Percentiles rank a stretch among this genome's conserved stretches.
phyloP scores from a whole-genome alignment of 2,329 filamentous ascomycete species.

The Colletotrichum simmondsii region DNA sequence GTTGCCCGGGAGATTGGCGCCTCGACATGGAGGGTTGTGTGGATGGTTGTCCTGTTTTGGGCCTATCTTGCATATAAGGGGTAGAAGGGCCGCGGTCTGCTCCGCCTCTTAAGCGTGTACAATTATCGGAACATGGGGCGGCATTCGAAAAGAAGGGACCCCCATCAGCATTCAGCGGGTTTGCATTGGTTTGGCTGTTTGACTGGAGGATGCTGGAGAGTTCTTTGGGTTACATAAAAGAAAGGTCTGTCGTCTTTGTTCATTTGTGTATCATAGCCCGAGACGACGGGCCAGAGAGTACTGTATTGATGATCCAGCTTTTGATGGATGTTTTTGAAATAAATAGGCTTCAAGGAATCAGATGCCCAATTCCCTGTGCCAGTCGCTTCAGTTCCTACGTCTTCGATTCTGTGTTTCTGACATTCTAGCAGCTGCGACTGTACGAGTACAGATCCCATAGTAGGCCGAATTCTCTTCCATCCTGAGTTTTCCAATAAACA shows the following conservation, averaged over 20 bases:
- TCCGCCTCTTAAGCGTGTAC: slow-evolving; percentile 2
- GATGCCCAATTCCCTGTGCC: not conserved
- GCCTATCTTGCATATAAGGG: slow-evolving; percentile 73
- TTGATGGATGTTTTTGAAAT: not conserved
- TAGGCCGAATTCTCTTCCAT: too few relatives aligned
- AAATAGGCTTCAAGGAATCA: not conserved
- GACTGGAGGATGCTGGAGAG: not conserved
- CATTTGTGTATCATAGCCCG: slow-evolving; percentile 8
- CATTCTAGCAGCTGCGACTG: too few relatives aligned
- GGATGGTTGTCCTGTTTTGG: slow-evolving; percentile 74
- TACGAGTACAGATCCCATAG: too few relatives aligned
- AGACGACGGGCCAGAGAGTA: not conserved
- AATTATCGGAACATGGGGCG: not conserved
- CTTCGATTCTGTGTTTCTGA: too few relatives aligned
- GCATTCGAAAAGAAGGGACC: not conserved
- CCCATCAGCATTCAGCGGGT: slow-evolving; percentile 16
- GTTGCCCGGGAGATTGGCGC: slow-evolving; percentile 70
- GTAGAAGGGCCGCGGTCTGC: slow-evolving; percentile 45
- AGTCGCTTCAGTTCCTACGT: too few relatives aligned
- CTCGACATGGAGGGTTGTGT: slow-evolving; percentile 70
- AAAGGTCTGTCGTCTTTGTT: slow-evolving; percentile 13
- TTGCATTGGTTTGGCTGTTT: slow-evolving; percentile 27
- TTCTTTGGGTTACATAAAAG: slow-evolving; percentile 11
- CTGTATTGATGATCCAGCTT: not conserved
- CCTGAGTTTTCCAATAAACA: too few relatives aligned